A percentile compares a stretch with the other conserved stretches of the same genome.
Conservation (phyloP, 1,139 yeast species). For the Meyerozyma sp. region DNA sequence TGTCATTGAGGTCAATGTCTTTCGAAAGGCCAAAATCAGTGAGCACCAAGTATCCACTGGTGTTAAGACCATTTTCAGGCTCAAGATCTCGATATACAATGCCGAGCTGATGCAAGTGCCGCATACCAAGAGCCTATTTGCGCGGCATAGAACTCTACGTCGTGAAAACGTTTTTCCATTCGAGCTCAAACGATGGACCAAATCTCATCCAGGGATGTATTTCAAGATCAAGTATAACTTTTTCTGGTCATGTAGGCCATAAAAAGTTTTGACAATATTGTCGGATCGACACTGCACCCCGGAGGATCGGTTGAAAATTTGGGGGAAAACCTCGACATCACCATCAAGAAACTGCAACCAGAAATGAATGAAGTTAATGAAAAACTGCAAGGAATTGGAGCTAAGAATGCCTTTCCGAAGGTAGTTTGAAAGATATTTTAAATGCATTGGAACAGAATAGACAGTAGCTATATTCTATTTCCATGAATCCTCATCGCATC, state of each 20-base stretch:
- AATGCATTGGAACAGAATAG: neutral
- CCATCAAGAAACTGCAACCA: too few species aligned
- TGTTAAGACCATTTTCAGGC: slow-evolving; percentile 12
- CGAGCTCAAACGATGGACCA: slow-evolving; percentile 27
- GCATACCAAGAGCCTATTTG: slow-evolving; percentile 30
- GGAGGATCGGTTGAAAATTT: too few species aligned
- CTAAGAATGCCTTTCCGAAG: neutral
- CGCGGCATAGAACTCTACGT: slow-evolving; percentile 30
- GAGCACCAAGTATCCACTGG: slow-evolving; percentile 11
- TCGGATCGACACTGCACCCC: too few species aligned
- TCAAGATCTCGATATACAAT: slow-evolving; percentile 13
- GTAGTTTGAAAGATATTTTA: neutral
- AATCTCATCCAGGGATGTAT: slow-evolving; percentile 34
- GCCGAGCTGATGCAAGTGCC: slow-evolving; percentile 20
- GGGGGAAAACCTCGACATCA: too few species aligned
- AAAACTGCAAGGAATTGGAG: too few species aligned
- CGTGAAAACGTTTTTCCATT: slow-evolving; percentile 10
- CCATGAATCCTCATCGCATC: slow-evolving; percentile 16
- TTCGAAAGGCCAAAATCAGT: slow-evolving; percentile 13
- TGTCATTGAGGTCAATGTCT: slow-evolving; percentile 7
- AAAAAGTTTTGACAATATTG: slow-evolving; percentile 29
- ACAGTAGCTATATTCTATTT: neutral
- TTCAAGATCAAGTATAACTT: slow-evolving; percentile 29
- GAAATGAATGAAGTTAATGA: too few species aligned
- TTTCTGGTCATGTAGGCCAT: slow-evolving; percentile 29